phyloP scores from a whole-genome alignment of 140 eudicot genomes.

The Bidens hawaiensis region DNA sequence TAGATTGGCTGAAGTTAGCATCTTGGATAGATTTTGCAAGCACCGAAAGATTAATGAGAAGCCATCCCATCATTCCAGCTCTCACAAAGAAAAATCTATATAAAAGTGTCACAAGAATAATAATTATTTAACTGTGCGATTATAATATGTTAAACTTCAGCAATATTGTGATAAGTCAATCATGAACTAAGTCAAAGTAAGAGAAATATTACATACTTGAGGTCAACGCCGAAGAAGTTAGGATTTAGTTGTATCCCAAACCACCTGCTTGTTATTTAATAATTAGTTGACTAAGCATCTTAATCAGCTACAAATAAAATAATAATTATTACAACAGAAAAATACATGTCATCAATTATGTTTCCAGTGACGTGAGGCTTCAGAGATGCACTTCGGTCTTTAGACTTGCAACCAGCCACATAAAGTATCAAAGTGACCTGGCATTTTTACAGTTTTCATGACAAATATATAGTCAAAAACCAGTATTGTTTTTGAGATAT shows the following conservation, averaged over 20 bases:
- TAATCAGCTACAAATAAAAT: background rate
- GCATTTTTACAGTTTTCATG: constrained; percentile 19
- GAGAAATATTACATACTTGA: constrained; percentile 67
- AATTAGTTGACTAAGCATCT: constrained; percentile 8
- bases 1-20: constrained; percentile 58
- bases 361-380: constrained; percentile 75
- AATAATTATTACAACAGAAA: background rate
- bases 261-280: background rate
- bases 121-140: background rate
- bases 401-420: constrained; percentile 58
- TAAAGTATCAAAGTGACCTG: constrained; percentile 77
- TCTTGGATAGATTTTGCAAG: constrained; percentile 68
- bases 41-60: constrained; percentile 89
- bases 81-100: constrained; percentile 93
- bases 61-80: constrained; percentile 99
- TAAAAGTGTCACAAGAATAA: constrained; percentile 5
- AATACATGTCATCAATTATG: constrained; percentile 80
- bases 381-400: constrained; percentile 60
- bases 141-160: constrained; percentile 9
- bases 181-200: background rate
- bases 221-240: constrained; percentile 86
- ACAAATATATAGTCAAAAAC: background rate
- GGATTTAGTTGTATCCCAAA: constrained; percentile 80
- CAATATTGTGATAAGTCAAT: background rate
- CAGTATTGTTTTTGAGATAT: background rate